Percentiles rank a stretch among this genome's conserved stretches.
Evolutionary conservation across 176 grass and related monocot genomes (phyloP).

Genomic region (Carex pumila): DNA sequence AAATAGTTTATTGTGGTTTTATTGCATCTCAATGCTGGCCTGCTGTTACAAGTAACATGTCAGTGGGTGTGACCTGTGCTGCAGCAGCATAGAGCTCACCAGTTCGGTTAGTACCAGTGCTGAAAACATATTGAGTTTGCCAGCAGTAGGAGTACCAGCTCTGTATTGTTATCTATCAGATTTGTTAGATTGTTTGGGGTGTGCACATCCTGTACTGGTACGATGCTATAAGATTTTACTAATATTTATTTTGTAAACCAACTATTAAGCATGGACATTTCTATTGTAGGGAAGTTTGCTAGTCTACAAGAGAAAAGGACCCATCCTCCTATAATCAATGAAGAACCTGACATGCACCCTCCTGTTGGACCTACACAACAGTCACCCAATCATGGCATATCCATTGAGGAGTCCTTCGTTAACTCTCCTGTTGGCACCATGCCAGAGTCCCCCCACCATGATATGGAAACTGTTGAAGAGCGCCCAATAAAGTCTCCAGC

Average conservation of each 20-base stretch:
- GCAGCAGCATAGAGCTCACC: not conserved
- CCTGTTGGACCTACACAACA: not conserved
- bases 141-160: not conserved
- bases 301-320: constrained; percentile 1
- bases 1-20: not conserved
- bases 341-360: constrained; percentile 9
- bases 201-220: not conserved
- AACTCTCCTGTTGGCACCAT: not conserved
- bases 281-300: constrained; percentile 9
- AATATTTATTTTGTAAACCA: not conserved
- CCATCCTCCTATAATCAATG: constrained; percentile 1
- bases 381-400: not conserved
- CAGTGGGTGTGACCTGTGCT: not conserved
- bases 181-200: not conserved
- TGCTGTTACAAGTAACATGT: not conserved
- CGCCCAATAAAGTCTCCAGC: not conserved
- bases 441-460: not conserved
- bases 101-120: not conserved
- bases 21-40: not conserved
- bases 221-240: not conserved
- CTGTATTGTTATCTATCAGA: not conserved
- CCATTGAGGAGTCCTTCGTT: not conserved
- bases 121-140: not conserved
- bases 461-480: not conserved
- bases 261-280: not conserved